A percentile compares a stretch with the other conserved stretches of the same genome.
Conservation (phyloP, 192 early-diverging fungal species). For the Rhizoclosmatium sp. region DNA sequence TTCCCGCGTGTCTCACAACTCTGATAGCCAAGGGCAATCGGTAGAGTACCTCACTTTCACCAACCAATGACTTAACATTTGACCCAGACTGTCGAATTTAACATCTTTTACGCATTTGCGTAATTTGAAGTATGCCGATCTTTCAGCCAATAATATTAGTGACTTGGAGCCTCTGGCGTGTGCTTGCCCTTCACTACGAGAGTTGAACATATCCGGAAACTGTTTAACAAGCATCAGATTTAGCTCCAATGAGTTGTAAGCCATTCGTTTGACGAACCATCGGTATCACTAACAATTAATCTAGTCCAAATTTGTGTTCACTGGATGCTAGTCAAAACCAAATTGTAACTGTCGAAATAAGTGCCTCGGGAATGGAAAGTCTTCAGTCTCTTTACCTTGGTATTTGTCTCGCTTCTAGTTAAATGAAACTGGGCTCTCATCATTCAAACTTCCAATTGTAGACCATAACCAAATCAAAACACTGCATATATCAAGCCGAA, state of each 20-base stretch:
- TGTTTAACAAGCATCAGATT: not conserved
- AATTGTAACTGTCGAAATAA: not conserved
- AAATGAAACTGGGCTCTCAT: not conserved
- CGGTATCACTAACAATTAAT: not conserved
- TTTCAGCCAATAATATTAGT: constrained; percentile 7
- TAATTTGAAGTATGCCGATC: not conserved
- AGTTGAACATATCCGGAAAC: constrained; percentile 15
- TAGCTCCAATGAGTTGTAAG: not conserved
- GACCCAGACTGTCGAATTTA: constrained; percentile 14
- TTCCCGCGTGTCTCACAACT: not conserved
- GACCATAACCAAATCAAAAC: not conserved
- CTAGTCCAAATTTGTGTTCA: not conserved
- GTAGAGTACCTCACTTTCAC: not conserved
- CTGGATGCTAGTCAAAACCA: constrained; percentile 18
- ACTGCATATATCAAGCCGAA: not conserved
- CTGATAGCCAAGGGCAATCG: constrained; percentile 8
- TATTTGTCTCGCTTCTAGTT: not conserved
- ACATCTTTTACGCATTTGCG: constrained; percentile 1
- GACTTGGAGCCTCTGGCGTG: constrained; percentile 1
- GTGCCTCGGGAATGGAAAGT: not conserved
- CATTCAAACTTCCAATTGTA: not conserved
- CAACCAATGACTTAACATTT: not conserved
- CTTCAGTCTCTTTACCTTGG: constrained; percentile 20
- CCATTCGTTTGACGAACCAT: not conserved
- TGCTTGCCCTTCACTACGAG: not conserved